These are phyloP conservation scores for Geotrichum fermentans DNA, from an alignment of 1,139 yeast genomes.

Conservation along the genomic window DNA sequence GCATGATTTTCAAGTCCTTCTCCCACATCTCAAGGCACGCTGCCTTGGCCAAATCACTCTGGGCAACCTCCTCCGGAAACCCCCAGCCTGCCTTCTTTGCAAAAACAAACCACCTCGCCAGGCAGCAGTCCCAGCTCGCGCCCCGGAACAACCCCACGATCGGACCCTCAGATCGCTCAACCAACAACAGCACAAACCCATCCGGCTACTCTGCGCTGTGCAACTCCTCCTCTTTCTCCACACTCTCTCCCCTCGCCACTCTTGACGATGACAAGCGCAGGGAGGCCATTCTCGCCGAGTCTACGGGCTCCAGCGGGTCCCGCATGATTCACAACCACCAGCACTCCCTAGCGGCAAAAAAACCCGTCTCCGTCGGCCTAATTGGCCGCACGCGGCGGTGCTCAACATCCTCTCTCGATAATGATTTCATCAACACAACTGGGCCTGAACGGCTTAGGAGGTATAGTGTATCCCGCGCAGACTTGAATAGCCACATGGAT, in stretches of 20 bases:
- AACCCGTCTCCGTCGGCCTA: neutral
- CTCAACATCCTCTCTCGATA: constrained; percentile 14
- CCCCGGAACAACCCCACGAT: constrained; percentile 22
- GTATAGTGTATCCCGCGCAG: constrained; percentile 12
- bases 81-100: constrained; percentile 38
- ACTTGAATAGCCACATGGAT: neutral
- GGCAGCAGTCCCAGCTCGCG: constrained; percentile 39
- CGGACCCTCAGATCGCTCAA: constrained; percentile 18
- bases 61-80: constrained; percentile 25
- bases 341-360: constrained; percentile 4
- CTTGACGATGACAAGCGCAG: constrained; percentile 34
- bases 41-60: constrained; percentile 36
- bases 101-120: constrained; percentile 38
- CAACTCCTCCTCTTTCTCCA: constrained; percentile 25
- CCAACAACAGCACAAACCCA: constrained; percentile 7
- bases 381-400: constrained; percentile 11
- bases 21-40: constrained; percentile 37
- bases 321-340: constrained; percentile 22
- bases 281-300: constrained; percentile 23
- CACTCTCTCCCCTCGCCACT: constrained; percentile 31
- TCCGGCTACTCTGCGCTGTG: constrained; percentile 15
- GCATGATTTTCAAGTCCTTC: constrained; percentile 38
- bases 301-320: constrained; percentile 18
- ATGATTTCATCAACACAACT: neutral
- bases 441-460: neutral